A percentile compares a stretch with the other conserved stretches of the same genome.
phyloP scores from a whole-genome alignment of 768 basidiomycete genomes.

The Mycena olivaceomarginata region DNA sequence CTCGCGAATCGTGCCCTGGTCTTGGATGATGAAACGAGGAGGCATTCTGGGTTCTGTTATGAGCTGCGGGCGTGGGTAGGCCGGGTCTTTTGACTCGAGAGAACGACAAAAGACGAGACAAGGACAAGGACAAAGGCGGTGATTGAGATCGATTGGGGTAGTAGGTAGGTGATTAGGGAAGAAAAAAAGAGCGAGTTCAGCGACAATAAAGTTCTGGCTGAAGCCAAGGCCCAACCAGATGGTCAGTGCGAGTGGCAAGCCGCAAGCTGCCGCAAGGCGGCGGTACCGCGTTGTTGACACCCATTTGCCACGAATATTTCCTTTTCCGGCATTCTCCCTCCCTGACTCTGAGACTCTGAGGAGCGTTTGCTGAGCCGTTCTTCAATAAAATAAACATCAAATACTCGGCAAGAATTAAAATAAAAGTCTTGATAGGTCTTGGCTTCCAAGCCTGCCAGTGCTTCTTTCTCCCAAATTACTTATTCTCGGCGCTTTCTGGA shows the following conservation, averaged over 20 bases:
- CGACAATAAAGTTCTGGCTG: not conserved
- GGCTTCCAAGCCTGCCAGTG: too few species aligned
- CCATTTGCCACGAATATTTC: not conserved
- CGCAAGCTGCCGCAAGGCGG: not conserved
- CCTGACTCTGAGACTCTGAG: too few species aligned
- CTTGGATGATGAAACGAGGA: constrained; percentile 56
- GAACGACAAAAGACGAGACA: constrained; percentile 34
- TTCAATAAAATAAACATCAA: too few species aligned
- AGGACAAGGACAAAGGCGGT: constrained; percentile 21
- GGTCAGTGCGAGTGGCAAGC: not conserved
- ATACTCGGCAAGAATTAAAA: too few species aligned
- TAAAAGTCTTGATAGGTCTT: too few species aligned
- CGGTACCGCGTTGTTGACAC: too few species aligned
- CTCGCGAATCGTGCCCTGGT: constrained; percentile 48
- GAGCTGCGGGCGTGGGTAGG: not conserved
- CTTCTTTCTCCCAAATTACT: too few species aligned
- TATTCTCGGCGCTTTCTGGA: too few species aligned
- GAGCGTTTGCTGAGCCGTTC: too few species aligned
- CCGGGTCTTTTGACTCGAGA: constrained; percentile 34
- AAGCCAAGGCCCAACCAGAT: not conserved
- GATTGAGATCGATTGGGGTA: not conserved
- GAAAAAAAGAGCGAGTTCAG: not conserved
- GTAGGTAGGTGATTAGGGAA: not conserved
- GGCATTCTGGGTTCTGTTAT: constrained; percentile 24
- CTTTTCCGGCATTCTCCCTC: not conserved